These are phyloP conservation scores for Paracorniculantispora psalliotae DNA, from an alignment of 2,329 filamentous ascomycete species.

Conservation along the genomic window DNA sequence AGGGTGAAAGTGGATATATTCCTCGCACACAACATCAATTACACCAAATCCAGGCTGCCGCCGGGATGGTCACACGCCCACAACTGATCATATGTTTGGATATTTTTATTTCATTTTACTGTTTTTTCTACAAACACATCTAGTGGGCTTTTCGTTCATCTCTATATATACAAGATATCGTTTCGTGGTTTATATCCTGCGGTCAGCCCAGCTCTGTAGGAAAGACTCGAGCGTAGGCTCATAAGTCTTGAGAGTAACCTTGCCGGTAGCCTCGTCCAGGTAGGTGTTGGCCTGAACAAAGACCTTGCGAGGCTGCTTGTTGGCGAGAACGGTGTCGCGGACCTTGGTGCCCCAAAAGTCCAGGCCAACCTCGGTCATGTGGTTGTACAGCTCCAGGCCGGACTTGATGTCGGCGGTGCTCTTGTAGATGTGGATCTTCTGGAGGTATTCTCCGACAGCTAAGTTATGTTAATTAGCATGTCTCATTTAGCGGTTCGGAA, in stretches of 20 bases:
- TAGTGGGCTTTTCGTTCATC: not conserved
- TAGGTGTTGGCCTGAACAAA: conserved; percentile 93
- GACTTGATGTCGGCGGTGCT: conserved; percentile 75
- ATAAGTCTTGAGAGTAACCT: conserved; percentile 79
- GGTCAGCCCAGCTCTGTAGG: conserved; percentile 75
- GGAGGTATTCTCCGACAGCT: conserved; percentile 81
- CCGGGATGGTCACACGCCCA: not conserved
- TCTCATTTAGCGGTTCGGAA: not conserved
- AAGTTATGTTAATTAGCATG: conserved; percentile 20
- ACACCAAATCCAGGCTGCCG: not conserved
- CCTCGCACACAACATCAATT: conserved; percentile 1
- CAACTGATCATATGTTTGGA: not conserved
- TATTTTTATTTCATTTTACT: not conserved
- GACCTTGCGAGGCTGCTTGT: conserved; percentile 80
- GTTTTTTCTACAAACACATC: not conserved
- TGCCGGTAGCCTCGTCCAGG: conserved; percentile 60
- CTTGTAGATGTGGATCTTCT: conserved; percentile 91
- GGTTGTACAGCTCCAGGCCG: conserved; percentile 74
- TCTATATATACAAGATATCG: not conserved
- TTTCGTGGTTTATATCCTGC: conserved; percentile 36
- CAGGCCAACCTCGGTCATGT: conserved; percentile 75
- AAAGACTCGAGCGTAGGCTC: conserved; percentile 75
- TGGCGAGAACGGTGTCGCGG: conserved; percentile 66
- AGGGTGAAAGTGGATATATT: conserved; percentile 4
- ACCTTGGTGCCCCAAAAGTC: conserved; percentile 82